Conservation (phyloP, 1,139 yeast species). For the Williopsis jadinii region DNA sequence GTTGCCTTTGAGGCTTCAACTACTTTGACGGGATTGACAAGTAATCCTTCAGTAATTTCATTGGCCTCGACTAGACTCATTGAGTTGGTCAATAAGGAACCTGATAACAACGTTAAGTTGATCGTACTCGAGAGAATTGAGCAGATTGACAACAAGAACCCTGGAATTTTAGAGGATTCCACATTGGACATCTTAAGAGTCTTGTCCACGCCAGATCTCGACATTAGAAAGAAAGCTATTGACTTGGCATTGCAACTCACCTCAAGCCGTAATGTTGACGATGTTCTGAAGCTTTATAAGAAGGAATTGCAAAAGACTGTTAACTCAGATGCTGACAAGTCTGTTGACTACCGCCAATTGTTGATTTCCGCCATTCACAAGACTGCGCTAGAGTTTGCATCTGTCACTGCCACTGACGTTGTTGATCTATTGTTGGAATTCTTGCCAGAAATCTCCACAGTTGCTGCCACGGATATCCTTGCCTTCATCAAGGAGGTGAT, state of each 20-base stretch:
- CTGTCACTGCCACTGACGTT: constrained; percentile 78
- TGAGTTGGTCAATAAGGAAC: constrained; percentile 83
- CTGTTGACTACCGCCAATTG: constrained; percentile 81
- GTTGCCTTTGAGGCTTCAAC: constrained; percentile 91
- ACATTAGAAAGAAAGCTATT: constrained; percentile 83
- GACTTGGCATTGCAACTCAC: constrained; percentile 76
- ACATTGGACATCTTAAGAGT: constrained; percentile 84
- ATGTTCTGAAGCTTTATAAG: constrained; percentile 83
- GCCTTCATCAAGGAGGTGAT: constrained; percentile 89
- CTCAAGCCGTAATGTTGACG: constrained; percentile 87
- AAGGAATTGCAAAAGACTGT: constrained; percentile 80
- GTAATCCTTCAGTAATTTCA: constrained; percentile 58
- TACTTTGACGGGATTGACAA: constrained; percentile 68
- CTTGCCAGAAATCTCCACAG: constrained; percentile 73
- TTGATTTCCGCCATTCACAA: constrained; percentile 85
- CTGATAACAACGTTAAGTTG: constrained; percentile 89
- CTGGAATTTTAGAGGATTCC: constrained; percentile 80
- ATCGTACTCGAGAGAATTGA: constrained; percentile 84
- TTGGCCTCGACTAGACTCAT: constrained; percentile 81
- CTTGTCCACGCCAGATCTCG: constrained; percentile 80
- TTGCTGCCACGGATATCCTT: constrained; percentile 87
- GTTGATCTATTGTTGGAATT: constrained; percentile 85
- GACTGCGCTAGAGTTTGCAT: constrained; percentile 82
- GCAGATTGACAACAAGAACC: constrained; percentile 66
- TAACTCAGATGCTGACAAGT: constrained; percentile 66